Conservation (phyloP, 805 yeast species). For the Kodamaea hsintzibuensis region DNA sequence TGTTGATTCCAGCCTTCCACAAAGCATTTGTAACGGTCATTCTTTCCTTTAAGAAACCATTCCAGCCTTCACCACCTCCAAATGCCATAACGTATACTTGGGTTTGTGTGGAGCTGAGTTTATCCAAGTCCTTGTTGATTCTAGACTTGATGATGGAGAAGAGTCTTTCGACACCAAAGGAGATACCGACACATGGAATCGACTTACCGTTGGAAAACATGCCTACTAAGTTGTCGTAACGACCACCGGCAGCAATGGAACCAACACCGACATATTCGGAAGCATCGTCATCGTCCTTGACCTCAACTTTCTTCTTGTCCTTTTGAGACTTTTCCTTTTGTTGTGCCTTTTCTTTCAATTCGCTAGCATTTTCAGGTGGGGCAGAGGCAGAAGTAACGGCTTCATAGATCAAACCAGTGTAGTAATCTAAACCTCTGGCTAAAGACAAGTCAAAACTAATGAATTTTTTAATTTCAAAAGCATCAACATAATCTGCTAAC, state of each 20-base stretch:
- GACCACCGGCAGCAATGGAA: constrained; percentile 98
- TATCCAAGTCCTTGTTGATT: constrained; percentile 54
- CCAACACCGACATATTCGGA: constrained; percentile 98
- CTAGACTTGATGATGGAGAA: constrained; percentile 87
- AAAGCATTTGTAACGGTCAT: constrained; percentile 79
- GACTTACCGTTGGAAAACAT: constrained; percentile 93
- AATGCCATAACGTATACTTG: constrained; percentile 97
- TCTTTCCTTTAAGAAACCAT: constrained; percentile 88
- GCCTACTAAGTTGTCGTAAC: constrained; percentile 94
- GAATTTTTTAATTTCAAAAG: constrained; percentile 68
- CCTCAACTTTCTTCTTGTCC: constrained; percentile 31
- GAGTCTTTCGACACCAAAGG: constrained; percentile 95
- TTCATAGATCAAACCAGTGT: constrained; percentile 95
- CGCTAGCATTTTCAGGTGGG: constrained; percentile 83
- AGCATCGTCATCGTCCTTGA: constrained; percentile 78
- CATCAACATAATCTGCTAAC: constrained; percentile 76
- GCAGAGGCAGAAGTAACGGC: constrained; percentile 95
- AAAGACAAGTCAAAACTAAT: constrained; percentile 89
- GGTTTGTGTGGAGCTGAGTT: constrained; percentile 80
- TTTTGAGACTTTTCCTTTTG: constrained; percentile 16
- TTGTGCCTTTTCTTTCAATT: constrained; percentile 51
- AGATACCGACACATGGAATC: constrained; percentile 96
- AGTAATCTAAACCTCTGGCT: constrained; percentile 97
- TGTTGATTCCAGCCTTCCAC: constrained; percentile 87
- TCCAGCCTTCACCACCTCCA: constrained; percentile 98